Evolutionary conservation across 257 asterid genomes (phyloP).

Genomic region (Nicotiana attenuata): DNA sequence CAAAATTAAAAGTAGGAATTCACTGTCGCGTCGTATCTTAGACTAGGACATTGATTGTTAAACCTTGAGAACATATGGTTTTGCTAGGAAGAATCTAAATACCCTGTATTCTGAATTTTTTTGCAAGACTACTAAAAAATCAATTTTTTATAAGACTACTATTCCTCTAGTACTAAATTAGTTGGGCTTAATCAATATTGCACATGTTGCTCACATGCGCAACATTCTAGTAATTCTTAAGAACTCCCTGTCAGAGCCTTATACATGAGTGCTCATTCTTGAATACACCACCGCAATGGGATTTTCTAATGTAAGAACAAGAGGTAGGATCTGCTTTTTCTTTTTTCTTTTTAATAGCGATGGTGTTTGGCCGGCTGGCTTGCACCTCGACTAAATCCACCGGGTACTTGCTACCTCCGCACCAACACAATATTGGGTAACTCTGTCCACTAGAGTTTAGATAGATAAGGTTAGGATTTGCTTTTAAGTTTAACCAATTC

Average conservation of each 20-base stretch:
- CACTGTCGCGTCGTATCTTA: background rate
- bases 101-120: background rate
- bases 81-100: constrained; percentile 5
- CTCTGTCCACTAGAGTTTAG: too few species aligned
- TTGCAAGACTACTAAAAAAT: background rate
- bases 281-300: background rate
- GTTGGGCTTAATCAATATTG: background rate
- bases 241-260: background rate
- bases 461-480: background rate
- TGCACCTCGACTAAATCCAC: too few species aligned
- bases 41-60: background rate
- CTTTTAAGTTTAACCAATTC: background rate
- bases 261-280: background rate
- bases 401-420: too few species aligned
- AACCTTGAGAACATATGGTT: constrained; percentile 8
- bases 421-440: too few species aligned
- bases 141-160: background rate
- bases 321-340: background rate
- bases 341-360: too few species aligned
- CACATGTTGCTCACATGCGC: background rate
- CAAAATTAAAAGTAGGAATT: background rate
- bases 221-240: background rate
- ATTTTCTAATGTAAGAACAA: background rate
- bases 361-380: too few species aligned
- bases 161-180: background rate